Evolutionary conservation across 2,329 filamentous ascomycete genomes (phyloP).

Genomic region (Diaporthe citri): DNA sequence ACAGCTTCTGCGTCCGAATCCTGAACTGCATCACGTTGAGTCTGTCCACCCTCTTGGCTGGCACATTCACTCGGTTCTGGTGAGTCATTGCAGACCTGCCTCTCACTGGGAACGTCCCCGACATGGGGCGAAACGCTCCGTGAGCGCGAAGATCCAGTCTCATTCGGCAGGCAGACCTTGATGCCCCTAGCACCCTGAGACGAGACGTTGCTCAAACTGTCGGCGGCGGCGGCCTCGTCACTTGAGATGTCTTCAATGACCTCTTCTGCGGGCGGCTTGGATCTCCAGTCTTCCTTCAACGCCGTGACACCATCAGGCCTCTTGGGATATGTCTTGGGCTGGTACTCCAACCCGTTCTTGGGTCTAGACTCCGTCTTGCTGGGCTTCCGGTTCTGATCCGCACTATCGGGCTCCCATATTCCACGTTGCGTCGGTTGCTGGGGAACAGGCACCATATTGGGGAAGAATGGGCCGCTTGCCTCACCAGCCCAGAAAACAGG

Average conservation of each 20-base stretch:
- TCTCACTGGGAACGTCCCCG: too few relatives aligned
- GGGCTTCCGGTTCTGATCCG: conserved; percentile 16
- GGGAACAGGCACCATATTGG: conserved; percentile 1
- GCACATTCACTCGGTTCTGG: neutral
- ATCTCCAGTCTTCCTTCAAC: conserved; percentile 34
- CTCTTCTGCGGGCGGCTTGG: conserved; percentile 36
- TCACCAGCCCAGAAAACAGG: neutral
- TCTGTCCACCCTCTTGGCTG: neutral
- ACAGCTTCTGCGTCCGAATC: neutral
- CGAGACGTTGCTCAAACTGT: conserved; percentile 23
- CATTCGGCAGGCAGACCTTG: conserved; percentile 30
- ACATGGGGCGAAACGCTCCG: conserved; percentile 20
- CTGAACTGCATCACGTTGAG: neutral
- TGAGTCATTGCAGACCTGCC: neutral
- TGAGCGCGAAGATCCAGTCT: conserved; percentile 34
- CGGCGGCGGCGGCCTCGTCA: conserved; percentile 11
- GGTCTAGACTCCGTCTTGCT: neutral
- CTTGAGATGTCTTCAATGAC: conserved; percentile 21
- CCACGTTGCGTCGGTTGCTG: neutral
- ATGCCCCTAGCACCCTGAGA: conserved; percentile 27
- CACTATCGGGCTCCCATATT: conserved; percentile 22
- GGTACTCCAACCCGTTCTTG: neutral
- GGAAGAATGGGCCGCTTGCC: neutral
- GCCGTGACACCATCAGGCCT: neutral
- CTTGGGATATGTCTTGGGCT: neutral